phyloP scores from a whole-genome alignment of 2,329 filamentous ascomycete species.

The Trichoderma koningiopsis region DNA sequence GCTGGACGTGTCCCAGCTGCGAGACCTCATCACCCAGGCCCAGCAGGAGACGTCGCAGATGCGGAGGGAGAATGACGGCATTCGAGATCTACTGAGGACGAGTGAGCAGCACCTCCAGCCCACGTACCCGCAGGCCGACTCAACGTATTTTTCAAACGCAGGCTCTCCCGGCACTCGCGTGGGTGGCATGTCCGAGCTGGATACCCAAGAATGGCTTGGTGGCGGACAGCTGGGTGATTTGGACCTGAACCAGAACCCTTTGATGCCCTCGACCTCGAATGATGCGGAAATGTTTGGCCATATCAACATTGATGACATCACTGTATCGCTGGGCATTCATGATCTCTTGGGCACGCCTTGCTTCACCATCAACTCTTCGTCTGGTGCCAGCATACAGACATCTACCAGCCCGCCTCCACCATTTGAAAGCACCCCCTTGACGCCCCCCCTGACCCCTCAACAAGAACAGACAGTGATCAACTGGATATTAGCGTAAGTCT shows the following conservation, averaged over 20 bases:
- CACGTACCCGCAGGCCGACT: constrained; percentile 25
- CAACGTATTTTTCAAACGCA: constrained; percentile 7
- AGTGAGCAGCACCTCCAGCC: constrained; percentile 27
- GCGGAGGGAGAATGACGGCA: constrained; percentile 47
- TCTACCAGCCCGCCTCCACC: constrained; percentile 29
- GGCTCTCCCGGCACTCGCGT: constrained; percentile 7
- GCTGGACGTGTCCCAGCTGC: constrained; percentile 50
- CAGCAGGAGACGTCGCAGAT: constrained; percentile 45
- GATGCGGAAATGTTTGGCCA: constrained; percentile 37
- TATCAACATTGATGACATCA: constrained; percentile 43
- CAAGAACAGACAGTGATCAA: constrained; percentile 54
- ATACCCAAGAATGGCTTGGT: constrained; percentile 17
- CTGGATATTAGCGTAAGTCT: constrained; percentile 55
- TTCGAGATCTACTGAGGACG: constrained; percentile 40
- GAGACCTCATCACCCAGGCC: constrained; percentile 48
- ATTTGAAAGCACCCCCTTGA: constrained; percentile 29
- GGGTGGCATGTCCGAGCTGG: background rate
- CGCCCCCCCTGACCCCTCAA: constrained; percentile 34
- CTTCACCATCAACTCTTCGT: constrained; percentile 44
- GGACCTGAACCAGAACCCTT: constrained; percentile 18
- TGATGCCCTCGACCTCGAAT: constrained; percentile 20
- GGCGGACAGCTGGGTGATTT: constrained; percentile 14
- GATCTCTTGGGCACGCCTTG: constrained; percentile 46
- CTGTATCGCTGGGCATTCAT: constrained; percentile 47
- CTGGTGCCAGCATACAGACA: constrained; percentile 29